These are phyloP conservation scores for Lotus japonicus DNA, from an alignment of 306 rosid species.

Conservation along the genomic window DNA sequence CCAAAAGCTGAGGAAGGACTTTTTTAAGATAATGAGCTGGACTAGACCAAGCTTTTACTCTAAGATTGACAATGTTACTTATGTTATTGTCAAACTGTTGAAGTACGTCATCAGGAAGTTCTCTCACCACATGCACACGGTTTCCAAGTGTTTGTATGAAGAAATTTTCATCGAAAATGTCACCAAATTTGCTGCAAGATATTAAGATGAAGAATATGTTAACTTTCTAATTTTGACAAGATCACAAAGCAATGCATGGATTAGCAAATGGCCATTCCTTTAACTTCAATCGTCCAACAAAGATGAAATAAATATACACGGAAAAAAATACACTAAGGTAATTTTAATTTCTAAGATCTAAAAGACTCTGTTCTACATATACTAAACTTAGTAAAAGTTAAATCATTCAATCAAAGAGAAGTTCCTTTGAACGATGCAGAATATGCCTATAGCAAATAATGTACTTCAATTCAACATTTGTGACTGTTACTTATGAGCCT, in stretches of 20 bases:
- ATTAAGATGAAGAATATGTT: conserved; percentile 14
- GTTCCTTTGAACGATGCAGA: neutral
- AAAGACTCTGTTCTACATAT: neutral
- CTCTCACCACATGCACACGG: conserved; percentile 68
- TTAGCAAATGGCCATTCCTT: neutral
- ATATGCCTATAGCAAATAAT: conserved; percentile 5
- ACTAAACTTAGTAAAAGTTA: conserved; percentile 9
- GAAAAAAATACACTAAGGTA: neutral
- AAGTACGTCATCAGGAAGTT: conserved; percentile 70
- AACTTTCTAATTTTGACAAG: conserved; percentile 10
- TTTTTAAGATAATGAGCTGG: conserved; percentile 76
- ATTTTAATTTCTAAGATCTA: neutral
- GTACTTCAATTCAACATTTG: neutral
- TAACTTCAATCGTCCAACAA: neutral
- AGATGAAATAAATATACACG: neutral
- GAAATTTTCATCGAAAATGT: conserved; percentile 85
- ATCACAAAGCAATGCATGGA: neutral
- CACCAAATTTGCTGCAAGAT: conserved; percentile 70
- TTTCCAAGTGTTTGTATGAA: conserved; percentile 63
- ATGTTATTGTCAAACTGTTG: conserved; percentile 74
- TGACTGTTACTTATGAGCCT: neutral
- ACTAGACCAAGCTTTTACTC: conserved; percentile 97
- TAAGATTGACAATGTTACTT: conserved; percentile 86
- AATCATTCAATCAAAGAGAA: neutral
- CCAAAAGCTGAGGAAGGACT: conserved; percentile 84